Percentiles rank a stretch among this genome's conserved stretches.
These are phyloP conservation scores for Adenanthera pavonina DNA, from an alignment of 306 rosid genomes.

Conservation along the genomic window DNA sequence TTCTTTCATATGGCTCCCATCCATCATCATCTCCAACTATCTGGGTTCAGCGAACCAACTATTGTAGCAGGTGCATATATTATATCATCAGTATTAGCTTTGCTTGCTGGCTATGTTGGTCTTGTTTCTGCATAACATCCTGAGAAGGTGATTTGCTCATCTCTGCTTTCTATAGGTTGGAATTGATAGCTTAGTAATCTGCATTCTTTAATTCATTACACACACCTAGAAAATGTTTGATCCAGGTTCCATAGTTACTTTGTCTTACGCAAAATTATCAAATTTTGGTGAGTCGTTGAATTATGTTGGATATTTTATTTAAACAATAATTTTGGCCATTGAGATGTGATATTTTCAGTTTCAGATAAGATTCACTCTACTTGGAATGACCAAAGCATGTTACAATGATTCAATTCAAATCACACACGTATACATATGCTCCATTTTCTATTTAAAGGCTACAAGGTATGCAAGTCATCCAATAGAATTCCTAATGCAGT, in stretches of 20 bases:
- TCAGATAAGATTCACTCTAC: neutral
- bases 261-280: neutral
- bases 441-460: no score
- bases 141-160: neutral
- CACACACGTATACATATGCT: no score
- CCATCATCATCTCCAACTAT: constrained; percentile 69
- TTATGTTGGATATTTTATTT: neutral
- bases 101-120: constrained; percentile 83
- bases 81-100: constrained; percentile 72
- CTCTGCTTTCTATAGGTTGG: neutral
- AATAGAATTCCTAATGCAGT: no score
- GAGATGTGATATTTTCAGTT: neutral
- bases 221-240: neutral
- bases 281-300: neutral
- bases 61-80: constrained; percentile 84
- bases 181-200: neutral
- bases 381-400: no score
- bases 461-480: no score
- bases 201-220: constrained; percentile 7
- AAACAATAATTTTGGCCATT: neutral
- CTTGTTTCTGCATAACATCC: constrained; percentile 72
- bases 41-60: constrained; percentile 73
- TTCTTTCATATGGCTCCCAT: constrained; percentile 75
- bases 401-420: no score
- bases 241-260: neutral